Conservation (phyloP, 1,284 basidiomycete genomes). For the Earliella scabrosa region DNA sequence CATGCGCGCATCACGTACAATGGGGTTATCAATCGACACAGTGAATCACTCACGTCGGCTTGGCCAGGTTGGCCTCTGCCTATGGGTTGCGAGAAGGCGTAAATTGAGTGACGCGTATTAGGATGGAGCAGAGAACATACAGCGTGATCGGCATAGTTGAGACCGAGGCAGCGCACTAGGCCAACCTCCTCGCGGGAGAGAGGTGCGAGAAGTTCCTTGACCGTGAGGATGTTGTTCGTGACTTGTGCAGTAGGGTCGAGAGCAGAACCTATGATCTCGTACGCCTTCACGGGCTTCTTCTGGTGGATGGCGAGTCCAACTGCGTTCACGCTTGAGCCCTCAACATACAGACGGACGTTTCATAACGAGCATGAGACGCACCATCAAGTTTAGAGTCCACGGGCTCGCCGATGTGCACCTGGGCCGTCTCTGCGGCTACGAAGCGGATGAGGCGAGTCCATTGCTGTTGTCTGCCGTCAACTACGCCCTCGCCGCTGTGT, state of each 20-base stretch:
- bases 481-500: not conserved
- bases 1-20: too few relatives aligned
- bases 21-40: too few relatives aligned
- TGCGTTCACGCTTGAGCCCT: too few relatives aligned
- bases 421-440: constrained; percentile 74
- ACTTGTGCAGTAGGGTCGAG: constrained; percentile 67
- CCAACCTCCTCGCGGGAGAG: constrained; percentile 67
- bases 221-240: constrained; percentile 65
- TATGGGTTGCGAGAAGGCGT: constrained; percentile 29
- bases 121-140: constrained; percentile 43
- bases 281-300: constrained; percentile 61
- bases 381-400: constrained; percentile 70
- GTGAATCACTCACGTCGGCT: constrained; percentile 63
- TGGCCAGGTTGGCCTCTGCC: constrained; percentile 68
- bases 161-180: constrained; percentile 76
- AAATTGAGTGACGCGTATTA: not conserved
- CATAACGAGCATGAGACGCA: constrained; percentile 41
- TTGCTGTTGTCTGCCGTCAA: constrained; percentile 44
- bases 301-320: constrained; percentile 70
- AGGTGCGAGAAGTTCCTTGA: constrained; percentile 72
- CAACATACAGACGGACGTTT: too few relatives aligned
- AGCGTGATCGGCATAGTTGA: constrained; percentile 83
- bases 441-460: constrained; percentile 88
- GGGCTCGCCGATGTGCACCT: constrained; percentile 80
- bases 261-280: constrained; percentile 70